Percentiles rank a stretch among this genome's conserved stretches.
Evolutionary conservation across 2,329 filamentous ascomycete species (phyloP).

Genomic region (Diaporthe nobilis): DNA sequence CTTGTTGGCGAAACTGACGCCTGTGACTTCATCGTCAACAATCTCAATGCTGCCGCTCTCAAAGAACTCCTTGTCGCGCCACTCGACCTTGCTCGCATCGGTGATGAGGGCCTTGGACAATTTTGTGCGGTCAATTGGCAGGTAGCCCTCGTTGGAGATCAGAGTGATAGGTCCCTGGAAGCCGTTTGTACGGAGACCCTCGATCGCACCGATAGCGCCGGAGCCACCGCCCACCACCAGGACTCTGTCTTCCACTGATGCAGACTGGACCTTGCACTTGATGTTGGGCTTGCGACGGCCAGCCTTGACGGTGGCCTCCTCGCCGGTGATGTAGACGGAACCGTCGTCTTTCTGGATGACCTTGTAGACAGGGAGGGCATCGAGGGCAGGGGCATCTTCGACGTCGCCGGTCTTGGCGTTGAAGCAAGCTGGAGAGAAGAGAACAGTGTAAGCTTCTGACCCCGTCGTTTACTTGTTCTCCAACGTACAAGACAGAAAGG

Average conservation of each 20-base stretch:
- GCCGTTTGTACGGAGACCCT: conserved; percentile 85
- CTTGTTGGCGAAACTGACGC: conserved; percentile 82
- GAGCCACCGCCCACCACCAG: conserved; percentile 92
- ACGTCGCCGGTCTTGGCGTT: conserved; percentile 91
- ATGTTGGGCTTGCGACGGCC: conserved; percentile 81
- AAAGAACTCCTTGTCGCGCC: conserved; percentile 84
- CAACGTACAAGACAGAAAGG: conserved; percentile 1
- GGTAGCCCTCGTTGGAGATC: conserved; percentile 86
- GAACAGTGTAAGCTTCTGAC: conserved; percentile 35
- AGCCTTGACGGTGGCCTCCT: conserved; percentile 82
- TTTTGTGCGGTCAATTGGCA: conserved; percentile 94
- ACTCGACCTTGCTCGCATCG: conserved; percentile 83
- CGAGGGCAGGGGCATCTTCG: conserved; percentile 92
- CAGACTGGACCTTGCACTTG: conserved; percentile 70
- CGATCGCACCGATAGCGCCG: conserved; percentile 84
- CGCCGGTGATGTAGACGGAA: conserved; percentile 85
- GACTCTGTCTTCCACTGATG: conserved; percentile 73
- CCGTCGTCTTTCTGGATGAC: conserved; percentile 86
- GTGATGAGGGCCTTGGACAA: conserved; percentile 93
- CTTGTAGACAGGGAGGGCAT: conserved; percentile 87
- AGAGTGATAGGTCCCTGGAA: conserved; percentile 86
- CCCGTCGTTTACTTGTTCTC: not conserved
- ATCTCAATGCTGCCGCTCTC: conserved; percentile 71
- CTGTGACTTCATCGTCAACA: conserved; percentile 75
- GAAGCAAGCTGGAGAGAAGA: conserved; percentile 80